These are phyloP conservation scores for Fusarium tjaetaba DNA, from an alignment of 2,329 filamentous ascomycete genomes.

Conservation along the genomic window DNA sequence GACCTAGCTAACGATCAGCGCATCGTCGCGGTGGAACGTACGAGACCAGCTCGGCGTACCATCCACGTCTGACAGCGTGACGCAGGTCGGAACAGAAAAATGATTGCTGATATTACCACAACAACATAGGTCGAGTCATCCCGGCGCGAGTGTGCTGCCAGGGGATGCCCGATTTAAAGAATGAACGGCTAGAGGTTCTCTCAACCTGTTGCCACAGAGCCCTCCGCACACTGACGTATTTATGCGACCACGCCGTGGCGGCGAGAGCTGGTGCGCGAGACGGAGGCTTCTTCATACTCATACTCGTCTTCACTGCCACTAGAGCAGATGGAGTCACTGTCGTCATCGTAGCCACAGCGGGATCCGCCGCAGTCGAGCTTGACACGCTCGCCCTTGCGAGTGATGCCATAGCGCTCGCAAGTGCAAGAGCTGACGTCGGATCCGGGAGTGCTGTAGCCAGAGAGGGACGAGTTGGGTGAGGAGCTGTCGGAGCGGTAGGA, in stretches of 20 bases:
- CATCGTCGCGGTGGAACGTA: constrained; percentile 36
- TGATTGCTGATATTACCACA: constrained; percentile 46
- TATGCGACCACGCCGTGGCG: constrained; percentile 69
- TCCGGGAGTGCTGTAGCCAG: constrained; percentile 81
- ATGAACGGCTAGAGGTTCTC: constrained; percentile 49
- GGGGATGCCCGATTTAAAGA: constrained; percentile 45
- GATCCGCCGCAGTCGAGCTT: constrained; percentile 94
- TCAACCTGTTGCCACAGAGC: constrained; percentile 36
- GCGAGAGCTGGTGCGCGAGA: constrained; percentile 63
- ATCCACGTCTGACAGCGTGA: constrained; percentile 45
- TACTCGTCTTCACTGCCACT: constrained; percentile 71
- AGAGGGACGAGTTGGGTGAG: constrained; percentile 76
- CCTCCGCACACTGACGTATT: constrained; percentile 35
- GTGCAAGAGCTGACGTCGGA: constrained; percentile 84
- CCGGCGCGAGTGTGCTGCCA: constrained; percentile 43
- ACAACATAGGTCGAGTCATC: constrained; percentile 45
- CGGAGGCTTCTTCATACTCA: constrained; percentile 58
- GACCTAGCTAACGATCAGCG: constrained; percentile 56
- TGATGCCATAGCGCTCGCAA: constrained; percentile 97
- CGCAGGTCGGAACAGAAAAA: constrained; percentile 42
- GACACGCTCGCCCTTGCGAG: constrained; percentile 89
- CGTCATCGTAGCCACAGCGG: constrained; percentile 84
- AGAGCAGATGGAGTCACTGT: constrained; percentile 72
- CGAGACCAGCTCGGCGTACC: constrained; percentile 59
- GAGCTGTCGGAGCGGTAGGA: constrained; percentile 79